phyloP scores from a whole-genome alignment of 1,139 yeast species.

The Zygosaccharomyces pseudobailii region DNA sequence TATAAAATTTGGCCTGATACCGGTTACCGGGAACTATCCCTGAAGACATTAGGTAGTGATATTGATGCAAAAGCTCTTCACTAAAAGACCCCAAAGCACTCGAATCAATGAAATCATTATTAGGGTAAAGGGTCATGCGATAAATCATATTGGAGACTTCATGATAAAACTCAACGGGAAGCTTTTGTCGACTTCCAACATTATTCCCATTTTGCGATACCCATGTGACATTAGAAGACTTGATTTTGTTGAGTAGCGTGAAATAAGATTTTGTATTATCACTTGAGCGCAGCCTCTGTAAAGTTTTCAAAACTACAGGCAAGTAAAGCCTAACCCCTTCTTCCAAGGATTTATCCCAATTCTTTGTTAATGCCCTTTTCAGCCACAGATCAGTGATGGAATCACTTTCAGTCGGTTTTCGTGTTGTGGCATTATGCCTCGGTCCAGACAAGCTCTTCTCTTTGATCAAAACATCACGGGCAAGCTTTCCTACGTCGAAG shows the following conservation, averaged over 20 bases:
- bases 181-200: slow-evolving; percentile 1
- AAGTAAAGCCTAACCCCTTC: slow-evolving; percentile 8
- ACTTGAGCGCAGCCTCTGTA: slow-evolving; percentile 18
- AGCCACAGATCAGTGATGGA: slow-evolving; percentile 21
- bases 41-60: slow-evolving; percentile 4
- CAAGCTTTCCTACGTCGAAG: slow-evolving; percentile 2
- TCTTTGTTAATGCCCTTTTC: slow-evolving; percentile 11
- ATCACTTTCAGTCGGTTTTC: slow-evolving; percentile 1
- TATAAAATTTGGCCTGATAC: slow-evolving; percentile 12
- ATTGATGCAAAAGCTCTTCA: slow-evolving; percentile 15
- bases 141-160: slow-evolving; percentile 24
- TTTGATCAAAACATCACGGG: slow-evolving; percentile 6
- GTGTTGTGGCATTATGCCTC: background rate
- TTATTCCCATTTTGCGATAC: slow-evolving; percentile 11
- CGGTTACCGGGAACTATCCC: slow-evolving; percentile 1
- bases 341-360: background rate
- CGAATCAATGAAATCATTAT: slow-evolving; percentile 6
- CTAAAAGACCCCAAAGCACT: slow-evolving; percentile 18
- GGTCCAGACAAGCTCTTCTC: background rate
- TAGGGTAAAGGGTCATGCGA: slow-evolving; percentile 8
- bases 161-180: slow-evolving; percentile 25
- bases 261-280: slow-evolving; percentile 17
- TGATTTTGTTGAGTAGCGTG: slow-evolving; percentile 19
- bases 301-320: slow-evolving; percentile 17
- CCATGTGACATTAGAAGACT: slow-evolving; percentile 21